A percentile compares a stretch with the other conserved stretches of the same genome.
Conservation (phyloP, 176 grass and related monocot genomes). For the Saccharum spontaneum region DNA sequence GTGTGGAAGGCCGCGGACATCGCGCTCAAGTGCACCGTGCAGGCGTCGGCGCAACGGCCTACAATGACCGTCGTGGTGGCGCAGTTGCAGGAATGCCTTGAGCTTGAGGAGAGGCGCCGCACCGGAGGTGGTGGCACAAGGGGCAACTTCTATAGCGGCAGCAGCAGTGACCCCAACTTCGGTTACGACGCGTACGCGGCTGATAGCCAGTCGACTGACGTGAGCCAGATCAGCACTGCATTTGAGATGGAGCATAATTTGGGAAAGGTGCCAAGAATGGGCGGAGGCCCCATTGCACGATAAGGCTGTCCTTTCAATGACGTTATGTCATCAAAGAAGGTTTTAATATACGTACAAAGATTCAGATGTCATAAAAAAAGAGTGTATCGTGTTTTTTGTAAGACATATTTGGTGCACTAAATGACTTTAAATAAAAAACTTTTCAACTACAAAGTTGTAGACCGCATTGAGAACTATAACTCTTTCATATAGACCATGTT, state of each 20-base stretch:
- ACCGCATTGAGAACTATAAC: too few relatives aligned
- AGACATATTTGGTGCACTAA: too few relatives aligned
- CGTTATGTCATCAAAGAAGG: neutral
- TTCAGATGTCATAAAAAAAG: neutral
- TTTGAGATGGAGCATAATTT: constrained; percentile 36
- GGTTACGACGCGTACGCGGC: constrained; percentile 1
- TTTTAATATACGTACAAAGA: neutral
- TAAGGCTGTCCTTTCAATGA: neutral
- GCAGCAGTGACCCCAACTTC: neutral
- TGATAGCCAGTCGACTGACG: neutral
- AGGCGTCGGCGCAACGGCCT: constrained; percentile 1
- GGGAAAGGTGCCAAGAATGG: constrained; percentile 23
- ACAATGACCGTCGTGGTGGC: constrained; percentile 51
- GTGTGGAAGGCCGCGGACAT: constrained; percentile 59
- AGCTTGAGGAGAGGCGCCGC: constrained; percentile 15
- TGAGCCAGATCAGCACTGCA: neutral
- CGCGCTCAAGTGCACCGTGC: constrained; percentile 50
- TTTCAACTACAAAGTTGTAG: too few relatives aligned
- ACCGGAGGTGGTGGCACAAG: neutral
- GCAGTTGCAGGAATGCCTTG: constrained; percentile 52
- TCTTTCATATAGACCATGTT: too few relatives aligned
- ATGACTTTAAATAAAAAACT: too few relatives aligned
- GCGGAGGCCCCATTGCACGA: constrained; percentile 6
- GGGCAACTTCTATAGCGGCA: neutral
- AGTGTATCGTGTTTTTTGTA: neutral